Evolutionary conservation across 2,329 filamentous ascomycete genomes (phyloP).

Genomic region (Penicillium sp.): DNA sequence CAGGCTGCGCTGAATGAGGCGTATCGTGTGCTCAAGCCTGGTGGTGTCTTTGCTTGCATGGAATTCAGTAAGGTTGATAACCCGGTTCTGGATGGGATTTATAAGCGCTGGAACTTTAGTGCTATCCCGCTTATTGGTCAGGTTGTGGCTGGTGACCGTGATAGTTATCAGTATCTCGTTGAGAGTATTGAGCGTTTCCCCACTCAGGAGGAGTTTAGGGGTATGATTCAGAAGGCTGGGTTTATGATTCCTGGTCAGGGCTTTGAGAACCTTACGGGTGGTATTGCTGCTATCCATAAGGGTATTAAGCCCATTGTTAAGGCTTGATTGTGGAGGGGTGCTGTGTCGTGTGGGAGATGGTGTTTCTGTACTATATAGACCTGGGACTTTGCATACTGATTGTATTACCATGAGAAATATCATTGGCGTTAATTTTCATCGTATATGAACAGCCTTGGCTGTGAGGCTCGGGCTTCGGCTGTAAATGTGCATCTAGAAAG

Average conservation of each 20-base stretch:
- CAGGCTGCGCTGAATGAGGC: conserved; percentile 78
- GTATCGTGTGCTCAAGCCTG: conserved; percentile 83
- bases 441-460: neutral
- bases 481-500: conserved; percentile 4
- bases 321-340: conserved; percentile 2
- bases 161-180: conserved; percentile 97
- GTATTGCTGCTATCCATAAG: conserved; percentile 94
- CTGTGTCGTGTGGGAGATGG: neutral
- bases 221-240: conserved; percentile 61
- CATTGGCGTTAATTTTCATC: conserved; percentile 3
- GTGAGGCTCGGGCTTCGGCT: neutral
- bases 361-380: conserved; percentile 21
- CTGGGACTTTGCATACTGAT: conserved; percentile 10
- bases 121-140: conserved; percentile 95
- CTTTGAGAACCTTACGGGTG: conserved; percentile 87
- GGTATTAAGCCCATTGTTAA: conserved; percentile 70
- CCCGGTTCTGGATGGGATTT: conserved; percentile 74
- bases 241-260: conserved; percentile 79
- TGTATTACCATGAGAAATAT: conserved; percentile 14
- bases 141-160: conserved; percentile 86
- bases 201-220: conserved; percentile 75
- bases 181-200: conserved; percentile 97
- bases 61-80: conserved; percentile 88
- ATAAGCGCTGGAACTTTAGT: conserved; percentile 93
- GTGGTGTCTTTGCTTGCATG: conserved; percentile 92